Percentiles rank a stretch among this genome's conserved stretches.
These are phyloP conservation scores for Penicilliopsis zonata DNA, from an alignment of 495 filamentous ascomycete species.

Conservation along the genomic window DNA sequence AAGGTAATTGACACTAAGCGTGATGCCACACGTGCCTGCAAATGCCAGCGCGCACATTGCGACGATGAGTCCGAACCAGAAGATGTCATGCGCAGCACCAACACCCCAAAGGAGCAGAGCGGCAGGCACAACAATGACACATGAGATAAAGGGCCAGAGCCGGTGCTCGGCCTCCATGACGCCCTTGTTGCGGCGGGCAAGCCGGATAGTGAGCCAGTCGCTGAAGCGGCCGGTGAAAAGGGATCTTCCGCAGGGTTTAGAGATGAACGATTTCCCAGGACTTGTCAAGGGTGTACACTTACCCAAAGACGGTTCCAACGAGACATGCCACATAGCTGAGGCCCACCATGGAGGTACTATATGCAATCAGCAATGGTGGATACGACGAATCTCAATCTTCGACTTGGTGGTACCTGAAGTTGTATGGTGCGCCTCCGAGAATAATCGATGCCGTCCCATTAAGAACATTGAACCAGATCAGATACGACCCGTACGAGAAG, in stretches of 20 bases:
- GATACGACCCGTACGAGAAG: slow-evolving; percentile 51
- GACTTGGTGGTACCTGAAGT: slow-evolving; percentile 28
- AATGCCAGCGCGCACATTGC: slow-evolving; percentile 49
- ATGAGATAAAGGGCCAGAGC: slow-evolving; percentile 48
- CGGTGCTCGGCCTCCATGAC: slow-evolving; percentile 51
- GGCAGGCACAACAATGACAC: slow-evolving; percentile 40
- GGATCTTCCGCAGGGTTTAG: slow-evolving; percentile 15
- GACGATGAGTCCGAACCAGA: slow-evolving; percentile 52
- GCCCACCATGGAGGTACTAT: slow-evolving; percentile 46
- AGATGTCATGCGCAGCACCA: slow-evolving; percentile 46
- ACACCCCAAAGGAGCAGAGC: slow-evolving; percentile 59
- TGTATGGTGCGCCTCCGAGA: slow-evolving; percentile 43
- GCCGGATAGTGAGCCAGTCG: slow-evolving; percentile 44
- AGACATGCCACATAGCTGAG: slow-evolving; percentile 47
- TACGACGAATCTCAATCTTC: background rate
- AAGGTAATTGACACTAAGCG: slow-evolving; percentile 48
- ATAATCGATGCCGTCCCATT: slow-evolving; percentile 54
- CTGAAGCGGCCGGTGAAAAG: slow-evolving; percentile 42
- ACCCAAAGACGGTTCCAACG: slow-evolving; percentile 41
- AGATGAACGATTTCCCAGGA: background rate
- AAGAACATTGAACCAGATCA: slow-evolving; percentile 56
- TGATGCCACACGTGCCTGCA: slow-evolving; percentile 45
- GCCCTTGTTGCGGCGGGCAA: slow-evolving; percentile 50
- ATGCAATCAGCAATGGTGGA: background rate
- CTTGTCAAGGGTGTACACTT: slow-evolving; percentile 5